A percentile compares a stretch with the other conserved stretches of the same genome.
Evolutionary conservation across 768 basidiomycete species (phyloP).

Genomic region (Ramaria sp.): DNA sequence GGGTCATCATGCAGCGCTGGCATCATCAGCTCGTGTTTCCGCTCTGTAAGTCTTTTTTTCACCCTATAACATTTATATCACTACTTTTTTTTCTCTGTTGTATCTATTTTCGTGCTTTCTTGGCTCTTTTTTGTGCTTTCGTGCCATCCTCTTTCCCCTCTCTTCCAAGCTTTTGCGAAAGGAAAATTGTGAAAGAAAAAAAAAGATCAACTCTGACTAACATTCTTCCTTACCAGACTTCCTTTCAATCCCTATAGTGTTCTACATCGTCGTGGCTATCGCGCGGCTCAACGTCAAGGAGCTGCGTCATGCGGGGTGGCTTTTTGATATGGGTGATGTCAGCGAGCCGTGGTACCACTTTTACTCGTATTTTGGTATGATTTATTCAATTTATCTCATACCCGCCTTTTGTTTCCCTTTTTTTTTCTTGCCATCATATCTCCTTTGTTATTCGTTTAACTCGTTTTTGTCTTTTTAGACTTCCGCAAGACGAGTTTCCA

Average conservation of each 20-base stretch:
- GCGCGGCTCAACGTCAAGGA: constrained; percentile 45
- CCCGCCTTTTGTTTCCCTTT: not conserved
- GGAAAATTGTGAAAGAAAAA: not conserved
- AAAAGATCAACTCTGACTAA: no score
- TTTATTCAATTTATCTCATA: not conserved
- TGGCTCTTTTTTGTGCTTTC: not conserved
- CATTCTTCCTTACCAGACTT: constrained; percentile 44
- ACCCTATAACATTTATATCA: no score
- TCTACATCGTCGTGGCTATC: constrained; percentile 69
- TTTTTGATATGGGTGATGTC: constrained; percentile 62
- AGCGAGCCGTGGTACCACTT: constrained; percentile 70
- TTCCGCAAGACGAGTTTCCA: constrained; percentile 45
- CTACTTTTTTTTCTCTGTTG: not conserved
- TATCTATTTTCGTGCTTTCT: not conserved
- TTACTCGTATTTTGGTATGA: constrained; percentile 63
- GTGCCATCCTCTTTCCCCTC: no score
- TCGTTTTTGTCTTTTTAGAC: constrained; percentile 30
- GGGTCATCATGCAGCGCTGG: constrained; percentile 68
- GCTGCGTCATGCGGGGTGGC: constrained; percentile 65
- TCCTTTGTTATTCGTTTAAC: no score
- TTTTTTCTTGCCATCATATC: no score
- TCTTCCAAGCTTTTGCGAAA: no score
- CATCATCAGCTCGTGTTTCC: constrained; percentile 92
- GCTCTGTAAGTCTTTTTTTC: constrained; percentile 42
- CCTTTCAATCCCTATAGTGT: constrained; percentile 64